These are phyloP conservation scores for Podospora pseudoanserina DNA, from an alignment of 495 filamentous ascomycete species.

Conservation along the genomic window DNA sequence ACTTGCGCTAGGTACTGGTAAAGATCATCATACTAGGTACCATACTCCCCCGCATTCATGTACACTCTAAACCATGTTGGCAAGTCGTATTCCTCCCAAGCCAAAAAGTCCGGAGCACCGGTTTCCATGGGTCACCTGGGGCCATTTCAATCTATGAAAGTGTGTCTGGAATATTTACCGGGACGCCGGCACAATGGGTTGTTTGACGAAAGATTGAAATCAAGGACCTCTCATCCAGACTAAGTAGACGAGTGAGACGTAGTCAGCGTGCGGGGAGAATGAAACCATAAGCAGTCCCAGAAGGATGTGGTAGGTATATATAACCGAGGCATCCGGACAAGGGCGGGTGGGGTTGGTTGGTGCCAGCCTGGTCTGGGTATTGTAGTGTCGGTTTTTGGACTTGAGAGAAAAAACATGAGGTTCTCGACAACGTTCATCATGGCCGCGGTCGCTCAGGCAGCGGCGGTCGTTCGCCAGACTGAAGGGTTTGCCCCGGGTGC, in stretches of 20 bases:
- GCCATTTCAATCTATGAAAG: not conserved
- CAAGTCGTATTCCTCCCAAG: not conserved
- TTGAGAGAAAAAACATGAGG: conserved; percentile 11
- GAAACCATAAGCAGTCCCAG: not conserved
- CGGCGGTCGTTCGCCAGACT: conserved; percentile 1
- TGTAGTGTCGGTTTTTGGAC: not conserved
- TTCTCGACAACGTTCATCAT: conserved; percentile 8
- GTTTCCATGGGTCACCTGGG: not conserved
- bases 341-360: not conserved
- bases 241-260: not conserved
- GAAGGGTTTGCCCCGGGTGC: conserved; percentile 23
- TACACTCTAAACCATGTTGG: conserved; percentile 2
- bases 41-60: not conserved
- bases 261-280: conserved; percentile 2
- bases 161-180: not conserved
- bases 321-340: not conserved
- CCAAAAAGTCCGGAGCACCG: not conserved
- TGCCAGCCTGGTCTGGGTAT: not conserved
- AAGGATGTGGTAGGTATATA: not conserved
- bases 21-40: not conserved
- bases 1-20: not conserved
- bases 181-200: not conserved
- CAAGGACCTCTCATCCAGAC: not conserved
- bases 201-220: not conserved
- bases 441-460: conserved; percentile 12